Conservation (phyloP, 2,329 filamentous ascomycete species). For the Monilinia laxa region DNA sequence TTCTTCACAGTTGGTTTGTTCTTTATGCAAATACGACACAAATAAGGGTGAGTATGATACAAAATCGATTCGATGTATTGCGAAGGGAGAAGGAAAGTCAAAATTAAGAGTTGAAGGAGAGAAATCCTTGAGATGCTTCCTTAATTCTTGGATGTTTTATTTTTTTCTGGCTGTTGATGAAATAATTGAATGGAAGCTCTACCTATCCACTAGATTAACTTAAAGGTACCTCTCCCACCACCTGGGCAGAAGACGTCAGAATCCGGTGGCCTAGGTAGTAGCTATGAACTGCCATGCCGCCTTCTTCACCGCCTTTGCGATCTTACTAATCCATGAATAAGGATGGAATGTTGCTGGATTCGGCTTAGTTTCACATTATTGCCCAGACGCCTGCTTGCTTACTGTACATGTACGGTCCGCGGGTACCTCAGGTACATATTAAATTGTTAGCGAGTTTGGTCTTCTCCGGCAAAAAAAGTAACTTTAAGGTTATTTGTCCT, state of each 20-base stretch:
- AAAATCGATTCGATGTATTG: neutral
- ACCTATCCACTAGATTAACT: neutral
- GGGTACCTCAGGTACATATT: too few relatives aligned
- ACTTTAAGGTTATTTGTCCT: slow-evolving; percentile 22
- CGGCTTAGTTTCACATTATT: too few relatives aligned
- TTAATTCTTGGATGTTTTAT: neutral
- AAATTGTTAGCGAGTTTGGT: neutral
- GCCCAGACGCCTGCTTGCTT: too few relatives aligned
- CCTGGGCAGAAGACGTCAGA: slow-evolving; percentile 18
- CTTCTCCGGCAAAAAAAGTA: slow-evolving; percentile 2
- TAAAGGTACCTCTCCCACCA: slow-evolving; percentile 1
- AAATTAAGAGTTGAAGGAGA: neutral
- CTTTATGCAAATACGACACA: neutral
- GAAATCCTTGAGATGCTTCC: slow-evolving; percentile 11
- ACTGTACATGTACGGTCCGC: too few relatives aligned
- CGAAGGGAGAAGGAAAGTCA: too few relatives aligned
- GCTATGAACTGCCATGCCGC: slow-evolving; percentile 7
- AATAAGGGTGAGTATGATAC: neutral
- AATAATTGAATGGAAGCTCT: neutral
- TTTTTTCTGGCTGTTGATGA: neutral
- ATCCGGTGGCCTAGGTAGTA: slow-evolving; percentile 14
- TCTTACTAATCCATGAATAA: too few relatives aligned
- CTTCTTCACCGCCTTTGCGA: slow-evolving; percentile 10
- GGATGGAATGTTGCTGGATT: too few relatives aligned
- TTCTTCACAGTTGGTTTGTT: neutral